Evolutionary conservation across 306 rosid species (phyloP).

Genomic region (Calophaca sinica): DNA sequence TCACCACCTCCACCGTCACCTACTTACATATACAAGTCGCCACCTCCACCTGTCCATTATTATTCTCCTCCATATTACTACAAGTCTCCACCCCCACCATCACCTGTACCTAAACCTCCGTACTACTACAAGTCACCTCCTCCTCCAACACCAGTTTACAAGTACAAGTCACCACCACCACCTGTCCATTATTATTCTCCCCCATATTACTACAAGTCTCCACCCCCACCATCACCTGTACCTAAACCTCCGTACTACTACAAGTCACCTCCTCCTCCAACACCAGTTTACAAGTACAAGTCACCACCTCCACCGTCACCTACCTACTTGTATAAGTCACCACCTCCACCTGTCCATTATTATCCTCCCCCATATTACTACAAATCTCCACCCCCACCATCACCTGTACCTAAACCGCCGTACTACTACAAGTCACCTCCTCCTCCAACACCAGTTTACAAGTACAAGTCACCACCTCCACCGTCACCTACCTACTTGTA

Average conservation of each 20-base stretch:
- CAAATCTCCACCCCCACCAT: constrained; percentile 50
- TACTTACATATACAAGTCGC: neutral
- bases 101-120: constrained; percentile 7
- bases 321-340: neutral
- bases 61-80: constrained; percentile 4
- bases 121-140: constrained; percentile 54
- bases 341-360: constrained; percentile 37
- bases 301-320: constrained; percentile 48
- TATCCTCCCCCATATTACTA: constrained; percentile 55
- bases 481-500: constrained; percentile 43
- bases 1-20: constrained; percentile 58
- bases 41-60: constrained; percentile 4
- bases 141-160: constrained; percentile 41
- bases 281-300: constrained; percentile 30
- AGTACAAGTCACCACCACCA: constrained; percentile 57
- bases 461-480: constrained; percentile 50
- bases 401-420: neutral
- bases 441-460: constrained; percentile 38
- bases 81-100: constrained; percentile 51
- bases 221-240: constrained; percentile 46
- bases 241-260: constrained; percentile 48
- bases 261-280: constrained; percentile 55
- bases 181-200: constrained; percentile 27
- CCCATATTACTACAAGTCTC: constrained; percentile 45
- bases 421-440: constrained; percentile 57